Evolutionary conservation across 2,329 filamentous ascomycete genomes (phyloP), one percentile per base, ranked within the genome.

Genomic region (Exophiala sp.): DNA sequence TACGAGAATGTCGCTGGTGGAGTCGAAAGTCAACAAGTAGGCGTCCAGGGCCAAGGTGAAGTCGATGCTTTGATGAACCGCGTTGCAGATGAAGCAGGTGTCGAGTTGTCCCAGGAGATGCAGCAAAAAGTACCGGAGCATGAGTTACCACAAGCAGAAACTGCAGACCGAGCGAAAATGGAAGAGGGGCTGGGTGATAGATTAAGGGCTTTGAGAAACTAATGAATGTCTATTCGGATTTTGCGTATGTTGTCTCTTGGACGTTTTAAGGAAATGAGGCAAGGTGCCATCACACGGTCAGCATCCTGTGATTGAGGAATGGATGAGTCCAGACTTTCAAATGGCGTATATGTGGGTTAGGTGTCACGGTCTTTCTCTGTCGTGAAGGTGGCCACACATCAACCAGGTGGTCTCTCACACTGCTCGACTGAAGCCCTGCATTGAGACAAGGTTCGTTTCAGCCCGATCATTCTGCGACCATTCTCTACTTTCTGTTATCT

Each of bases 51-150:
- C 72, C 82, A 95, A 68, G 90, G 95, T 63, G 89, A 91, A 62
- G 89, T 95, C 1, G 90, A 95, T 70, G 85, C 89, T 62, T 74
- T 95, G 58, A 87, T 95, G 72, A 86, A 83, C 60, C 88, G 95
- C 73, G 83, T 94, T 40, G 90, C 90, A 59, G 91, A 95, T 69
- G 90, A 95, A 70, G 89, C 88, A 8, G 91, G 91, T 50, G 82
- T 96, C 48, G 88, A 94, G 71, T 77, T 95, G 57, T 84, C 84
- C 62, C 81, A 87, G 68, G 88, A 94, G 72, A 84, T 95, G 71
- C 56, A 62, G 36, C 55, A 62, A 54, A 48, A 58, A 12, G 55
- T 62, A 12, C 62, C 59, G 29, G 50, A 61, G 52, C 35, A 55
- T 33, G 58, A 63, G 50, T 20, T 57, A 14, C 51, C 52, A 12